phyloP scores from a whole-genome alignment of 306 rosid species.

The Clitoria ternatea region DNA sequence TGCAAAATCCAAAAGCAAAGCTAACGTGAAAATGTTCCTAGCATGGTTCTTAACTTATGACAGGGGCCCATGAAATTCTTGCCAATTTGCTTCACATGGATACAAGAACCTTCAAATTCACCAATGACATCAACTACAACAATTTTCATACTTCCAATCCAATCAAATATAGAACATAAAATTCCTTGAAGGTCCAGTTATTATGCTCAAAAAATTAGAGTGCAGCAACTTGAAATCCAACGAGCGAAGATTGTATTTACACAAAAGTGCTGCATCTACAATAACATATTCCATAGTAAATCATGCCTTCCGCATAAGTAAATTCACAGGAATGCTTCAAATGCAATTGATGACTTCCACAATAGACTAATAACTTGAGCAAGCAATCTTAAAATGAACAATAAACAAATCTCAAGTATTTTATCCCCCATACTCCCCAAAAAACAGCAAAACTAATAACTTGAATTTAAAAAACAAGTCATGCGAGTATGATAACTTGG shows the following conservation, averaged over 20 bases:
- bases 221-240: not conserved
- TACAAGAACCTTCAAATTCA: not conserved
- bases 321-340: not conserved
- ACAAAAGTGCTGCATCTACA: not conserved
- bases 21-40: not conserved
- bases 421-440: not conserved
- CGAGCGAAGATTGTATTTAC: not conserved
- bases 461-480: not conserved
- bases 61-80: not conserved
- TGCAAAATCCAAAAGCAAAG: not conserved
- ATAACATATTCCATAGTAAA: not conserved
- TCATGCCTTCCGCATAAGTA: not conserved
- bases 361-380: constrained; percentile 1
- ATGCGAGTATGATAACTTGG: not conserved
- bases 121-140: not conserved
- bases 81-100: not conserved
- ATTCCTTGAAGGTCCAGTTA: not conserved
- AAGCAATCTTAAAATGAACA: constrained; percentile 1
- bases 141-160: not conserved
- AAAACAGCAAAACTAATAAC: not conserved
- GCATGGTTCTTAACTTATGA: not conserved
- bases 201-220: not conserved
- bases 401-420: not conserved
- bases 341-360: not conserved
- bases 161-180: not conserved